phyloP scores from a whole-genome alignment of 345 rosid species.

The Rhizophora mangle region DNA sequence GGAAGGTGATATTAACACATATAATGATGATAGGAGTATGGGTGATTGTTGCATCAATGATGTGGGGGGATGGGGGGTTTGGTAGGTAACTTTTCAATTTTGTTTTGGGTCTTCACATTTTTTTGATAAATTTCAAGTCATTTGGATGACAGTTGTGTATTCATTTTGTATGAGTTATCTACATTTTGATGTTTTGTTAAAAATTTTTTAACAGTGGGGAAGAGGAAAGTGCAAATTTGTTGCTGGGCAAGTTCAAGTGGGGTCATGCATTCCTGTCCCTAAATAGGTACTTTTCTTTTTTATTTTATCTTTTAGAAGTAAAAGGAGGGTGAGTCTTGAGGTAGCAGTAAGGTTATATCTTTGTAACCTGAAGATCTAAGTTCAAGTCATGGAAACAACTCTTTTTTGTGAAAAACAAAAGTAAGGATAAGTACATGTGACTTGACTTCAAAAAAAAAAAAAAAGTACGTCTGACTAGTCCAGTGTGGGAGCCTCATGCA shows the following conservation, averaged over 20 bases:
- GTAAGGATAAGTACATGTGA: too few relatives aligned
- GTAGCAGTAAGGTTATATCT: too few relatives aligned
- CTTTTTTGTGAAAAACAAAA: too few relatives aligned
- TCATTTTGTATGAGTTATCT: neutral
- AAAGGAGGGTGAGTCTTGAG: neutral
- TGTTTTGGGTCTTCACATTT: neutral
- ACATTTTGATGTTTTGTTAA: neutral
- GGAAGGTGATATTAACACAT: too few relatives aligned
- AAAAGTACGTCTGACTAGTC: too few relatives aligned
- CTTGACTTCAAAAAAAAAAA: too few relatives aligned
- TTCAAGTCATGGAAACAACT: too few relatives aligned
- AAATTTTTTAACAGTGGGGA: slow-evolving; percentile 63
- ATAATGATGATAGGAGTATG: neutral
- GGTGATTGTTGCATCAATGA: neutral
- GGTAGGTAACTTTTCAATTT: neutral
- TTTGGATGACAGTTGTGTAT: neutral
- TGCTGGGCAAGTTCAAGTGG: slow-evolving; percentile 96
- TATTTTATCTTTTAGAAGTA: neutral
- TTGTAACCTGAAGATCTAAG: too few relatives aligned
- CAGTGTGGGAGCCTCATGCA: too few relatives aligned
- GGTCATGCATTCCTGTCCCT: slow-evolving; percentile 94
- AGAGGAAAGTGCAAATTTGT: slow-evolving; percentile 68
- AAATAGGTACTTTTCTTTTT: slow-evolving; percentile 52
- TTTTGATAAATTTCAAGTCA: neutral
- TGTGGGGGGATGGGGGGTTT: neutral